phyloP scores from a whole-genome alignment of 2,329 filamentous ascomycete genomes.

The Pseudocercospora macadamiae region DNA sequence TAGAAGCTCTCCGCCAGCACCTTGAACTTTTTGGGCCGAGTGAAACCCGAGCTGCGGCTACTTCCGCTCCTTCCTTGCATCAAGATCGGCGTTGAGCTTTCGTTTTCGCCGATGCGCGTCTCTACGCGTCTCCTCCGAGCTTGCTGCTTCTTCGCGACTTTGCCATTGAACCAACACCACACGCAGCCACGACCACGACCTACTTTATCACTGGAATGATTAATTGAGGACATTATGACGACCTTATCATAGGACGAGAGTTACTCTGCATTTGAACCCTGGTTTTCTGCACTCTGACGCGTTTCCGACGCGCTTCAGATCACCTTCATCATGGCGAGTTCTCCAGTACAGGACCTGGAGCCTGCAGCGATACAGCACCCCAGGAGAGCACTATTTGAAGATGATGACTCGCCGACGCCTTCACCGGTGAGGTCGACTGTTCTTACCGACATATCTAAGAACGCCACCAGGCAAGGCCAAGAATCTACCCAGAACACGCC shows the following conservation, averaged over 20 bases:
- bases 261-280: not conserved
- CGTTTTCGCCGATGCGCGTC: not conserved
- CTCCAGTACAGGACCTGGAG: slow-evolving; percentile 3
- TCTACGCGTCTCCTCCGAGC: not conserved
- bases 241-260: too few relatives aligned
- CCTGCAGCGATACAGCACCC: slow-evolving; percentile 4
- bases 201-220: not conserved
- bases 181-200: too few relatives aligned
- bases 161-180: not conserved
- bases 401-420: slow-evolving; percentile 21
- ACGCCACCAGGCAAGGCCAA: slow-evolving; percentile 12
- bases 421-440: slow-evolving; percentile 17
- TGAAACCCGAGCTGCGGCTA: too few relatives aligned
- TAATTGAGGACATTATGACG: not conserved
- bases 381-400: slow-evolving; percentile 10
- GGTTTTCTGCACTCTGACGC: not conserved
- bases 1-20: too few relatives aligned
- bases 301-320: not conserved
- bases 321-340: slow-evolving; percentile 13
- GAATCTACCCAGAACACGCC: not conserved
- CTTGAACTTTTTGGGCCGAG: too few relatives aligned
- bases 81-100: not conserved
- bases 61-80: too few relatives aligned
- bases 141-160: not conserved
- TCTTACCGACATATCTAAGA: slow-evolving; percentile 9